Evolutionary conservation across 2,329 filamentous ascomycete species (phyloP).

Genomic region (Chalaropsis ovoidea): DNA sequence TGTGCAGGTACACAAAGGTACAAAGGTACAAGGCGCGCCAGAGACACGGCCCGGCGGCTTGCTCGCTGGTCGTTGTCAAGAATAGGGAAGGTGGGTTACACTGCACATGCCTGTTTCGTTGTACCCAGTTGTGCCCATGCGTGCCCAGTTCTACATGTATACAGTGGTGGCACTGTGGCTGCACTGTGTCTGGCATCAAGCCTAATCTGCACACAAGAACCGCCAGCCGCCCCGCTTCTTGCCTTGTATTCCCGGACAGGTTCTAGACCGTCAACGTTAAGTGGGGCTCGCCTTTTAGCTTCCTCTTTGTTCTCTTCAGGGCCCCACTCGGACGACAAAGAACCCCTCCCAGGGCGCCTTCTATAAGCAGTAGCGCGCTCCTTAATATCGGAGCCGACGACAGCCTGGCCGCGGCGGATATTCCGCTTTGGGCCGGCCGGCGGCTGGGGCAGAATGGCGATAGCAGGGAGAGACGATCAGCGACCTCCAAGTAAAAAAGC

Average conservation of each 20-base stretch:
- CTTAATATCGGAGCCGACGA: conserved; percentile 3
- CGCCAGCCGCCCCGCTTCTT: background rate
- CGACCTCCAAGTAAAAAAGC: background rate
- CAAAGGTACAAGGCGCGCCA: background rate
- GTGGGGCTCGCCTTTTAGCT: background rate
- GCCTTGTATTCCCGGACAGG: background rate
- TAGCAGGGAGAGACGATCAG: background rate
- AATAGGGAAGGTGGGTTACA: background rate
- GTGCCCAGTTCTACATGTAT: background rate
- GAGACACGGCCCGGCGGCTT: background rate
- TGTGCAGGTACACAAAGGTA: background rate
- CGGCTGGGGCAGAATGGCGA: background rate
- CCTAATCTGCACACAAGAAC: background rate
- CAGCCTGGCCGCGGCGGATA: background rate
- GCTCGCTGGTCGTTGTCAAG: background rate
- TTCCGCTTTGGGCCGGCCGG: background rate
- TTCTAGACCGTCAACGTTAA: background rate
- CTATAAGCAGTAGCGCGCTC: background rate
- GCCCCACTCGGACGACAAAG: conserved; percentile 6
- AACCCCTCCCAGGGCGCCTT: background rate
- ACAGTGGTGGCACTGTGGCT: background rate
- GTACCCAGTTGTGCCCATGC: background rate
- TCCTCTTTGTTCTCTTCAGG: conserved; percentile 4
- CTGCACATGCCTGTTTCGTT: background rate
- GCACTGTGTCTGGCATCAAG: background rate